Evolutionary conservation across 2,329 filamentous ascomycete genomes (phyloP).

Genomic region (Nemania bipapillata): DNA sequence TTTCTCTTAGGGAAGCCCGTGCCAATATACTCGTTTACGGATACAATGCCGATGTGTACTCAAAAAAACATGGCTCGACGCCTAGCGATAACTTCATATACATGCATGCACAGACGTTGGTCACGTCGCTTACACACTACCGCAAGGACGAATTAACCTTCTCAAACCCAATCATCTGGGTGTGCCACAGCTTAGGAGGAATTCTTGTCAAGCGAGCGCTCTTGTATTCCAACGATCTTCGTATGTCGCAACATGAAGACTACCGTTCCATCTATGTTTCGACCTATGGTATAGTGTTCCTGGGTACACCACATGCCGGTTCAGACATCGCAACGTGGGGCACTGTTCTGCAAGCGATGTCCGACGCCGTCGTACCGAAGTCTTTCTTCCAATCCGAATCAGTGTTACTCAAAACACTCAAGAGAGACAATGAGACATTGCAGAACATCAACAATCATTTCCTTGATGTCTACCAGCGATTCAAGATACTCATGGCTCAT

Average conservation of each 20-base stretch:
- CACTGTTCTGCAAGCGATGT: constrained; percentile 73
- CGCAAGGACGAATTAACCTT: constrained; percentile 67
- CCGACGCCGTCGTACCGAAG: constrained; percentile 71
- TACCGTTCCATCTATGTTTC: constrained; percentile 76
- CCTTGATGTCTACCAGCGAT: constrained; percentile 74
- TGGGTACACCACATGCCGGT: constrained; percentile 80
- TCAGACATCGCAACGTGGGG: constrained; percentile 76
- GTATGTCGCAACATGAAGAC: constrained; percentile 69
- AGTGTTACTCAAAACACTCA: constrained; percentile 75
- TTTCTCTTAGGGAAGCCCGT: constrained; percentile 64
- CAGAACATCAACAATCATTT: constrained; percentile 80
- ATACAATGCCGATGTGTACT: constrained; percentile 75
- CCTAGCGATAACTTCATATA: constrained; percentile 74
- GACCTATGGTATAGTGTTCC: constrained; percentile 79
- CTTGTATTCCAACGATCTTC: constrained; percentile 72
- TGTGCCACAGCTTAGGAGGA: constrained; percentile 78
- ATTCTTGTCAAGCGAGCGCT: constrained; percentile 77
- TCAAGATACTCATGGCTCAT: constrained; percentile 80
- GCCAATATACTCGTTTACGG: constrained; percentile 77
- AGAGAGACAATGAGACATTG: constrained; percentile 77
- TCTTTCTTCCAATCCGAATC: constrained; percentile 74
- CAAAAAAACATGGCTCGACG: constrained; percentile 60
- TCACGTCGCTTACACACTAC: constrained; percentile 71
- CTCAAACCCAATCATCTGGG: constrained; percentile 77
- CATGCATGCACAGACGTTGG: constrained; percentile 76